Conservation (phyloP, 129 eudicot genomes). For the Helichrysum umbraculigerum region DNA sequence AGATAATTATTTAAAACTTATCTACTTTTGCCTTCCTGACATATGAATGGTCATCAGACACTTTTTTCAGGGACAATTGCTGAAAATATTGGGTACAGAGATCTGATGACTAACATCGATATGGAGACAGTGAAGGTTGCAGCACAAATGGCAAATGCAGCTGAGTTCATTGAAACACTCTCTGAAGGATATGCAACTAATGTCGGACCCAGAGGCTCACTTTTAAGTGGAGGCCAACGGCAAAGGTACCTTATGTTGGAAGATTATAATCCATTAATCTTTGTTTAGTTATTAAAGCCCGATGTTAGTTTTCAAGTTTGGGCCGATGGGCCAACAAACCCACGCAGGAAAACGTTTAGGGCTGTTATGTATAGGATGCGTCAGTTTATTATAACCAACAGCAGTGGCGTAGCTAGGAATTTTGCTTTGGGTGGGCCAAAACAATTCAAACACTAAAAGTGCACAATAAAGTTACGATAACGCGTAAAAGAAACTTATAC, state of each 20-base stretch:
- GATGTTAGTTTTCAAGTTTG: too few relatives aligned
- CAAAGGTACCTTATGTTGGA: slow-evolving; percentile 96
- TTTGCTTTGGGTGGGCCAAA: too few relatives aligned
- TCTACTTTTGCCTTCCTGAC: slow-evolving; percentile 19
- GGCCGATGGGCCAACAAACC: too few relatives aligned
- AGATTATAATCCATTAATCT: too few relatives aligned
- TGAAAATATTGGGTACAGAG: slow-evolving; percentile 93
- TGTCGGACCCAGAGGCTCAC: slow-evolving; percentile 88
- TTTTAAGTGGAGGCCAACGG: slow-evolving; percentile 90
- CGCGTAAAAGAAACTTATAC: too few relatives aligned
- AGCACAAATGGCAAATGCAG: slow-evolving; percentile 90
- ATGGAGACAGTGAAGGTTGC: slow-evolving; percentile 69
- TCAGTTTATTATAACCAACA: too few relatives aligned
- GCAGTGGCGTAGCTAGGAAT: too few relatives aligned
- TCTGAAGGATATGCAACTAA: slow-evolving; percentile 62
- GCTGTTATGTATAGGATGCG: too few relatives aligned
- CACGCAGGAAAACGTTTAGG: too few relatives aligned
- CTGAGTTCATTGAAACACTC: slow-evolving; percentile 70
- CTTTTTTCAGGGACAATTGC: slow-evolving; percentile 88
- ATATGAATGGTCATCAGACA: slow-evolving; percentile 44
- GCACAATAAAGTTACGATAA: too few relatives aligned
- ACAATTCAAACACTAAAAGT: too few relatives aligned
- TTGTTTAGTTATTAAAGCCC: too few relatives aligned
- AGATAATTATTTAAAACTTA: neutral
- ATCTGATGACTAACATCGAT: slow-evolving; percentile 64